Evolutionary conservation across 1,284 basidiomycete species (phyloP), one percentile per base, ranked within the genome.

Genomic region (Coriolopsis trogii): DNA sequence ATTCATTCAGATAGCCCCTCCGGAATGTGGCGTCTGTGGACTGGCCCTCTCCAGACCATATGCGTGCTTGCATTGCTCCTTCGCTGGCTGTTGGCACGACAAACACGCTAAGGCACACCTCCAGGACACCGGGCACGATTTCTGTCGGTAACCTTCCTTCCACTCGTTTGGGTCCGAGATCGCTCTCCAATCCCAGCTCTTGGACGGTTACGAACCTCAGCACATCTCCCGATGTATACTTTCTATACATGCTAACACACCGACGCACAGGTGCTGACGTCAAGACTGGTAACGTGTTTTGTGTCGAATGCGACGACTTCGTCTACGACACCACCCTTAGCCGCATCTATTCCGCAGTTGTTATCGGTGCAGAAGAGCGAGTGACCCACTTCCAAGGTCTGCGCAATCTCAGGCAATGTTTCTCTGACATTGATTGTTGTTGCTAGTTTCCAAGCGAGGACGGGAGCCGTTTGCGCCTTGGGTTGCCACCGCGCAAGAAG

Each of bases 1-100:
- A 24, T 13, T 4, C 12, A 46, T 15, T 0, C 36, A 76, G 76
- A 58, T 75, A 18, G 58, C 74, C 0, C 62, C 73, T 21, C 89
- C 91, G 8, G 70, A 76, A 6, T 94, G 92, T 65, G 78, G 78
- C 9, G 77, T 75, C 7, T 95, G 92, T 64, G 67, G 73, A 4
- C 51, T 77, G 0, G 64, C 82, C 0, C 73, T 92, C 18, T 71
- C 82, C 3, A 75, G 89, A n/a, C 90, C 91, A 1, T 87, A 89
- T 67, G 84, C 83, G 7, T 95, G 92, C 62, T 72, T 94, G 9
- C 81, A 87, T n/a, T 95, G 92, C 64, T 64, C 81, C 4, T 89
- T 79, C 63, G 76, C 82, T 23, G 91, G 88, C 6, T 95, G 92
- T 62, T 89, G 86, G 89, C 59, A 66, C 16, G 73, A 71, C 42